These are phyloP conservation scores for Hyaloscypha variabilis DNA, from an alignment of 495 filamentous ascomycete species.

Conservation along the genomic window DNA sequence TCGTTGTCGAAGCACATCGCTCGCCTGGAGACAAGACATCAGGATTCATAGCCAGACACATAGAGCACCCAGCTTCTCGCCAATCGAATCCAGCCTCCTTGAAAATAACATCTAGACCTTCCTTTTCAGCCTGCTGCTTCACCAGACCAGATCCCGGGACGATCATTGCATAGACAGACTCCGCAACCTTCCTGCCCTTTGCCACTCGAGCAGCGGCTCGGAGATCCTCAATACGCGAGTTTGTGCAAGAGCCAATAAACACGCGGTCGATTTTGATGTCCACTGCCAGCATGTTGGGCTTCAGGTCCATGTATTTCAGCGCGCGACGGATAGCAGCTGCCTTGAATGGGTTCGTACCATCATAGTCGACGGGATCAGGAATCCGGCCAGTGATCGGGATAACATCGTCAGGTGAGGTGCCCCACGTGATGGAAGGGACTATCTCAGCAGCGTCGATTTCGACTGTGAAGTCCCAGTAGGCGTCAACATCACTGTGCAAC, in stretches of 20 bases:
- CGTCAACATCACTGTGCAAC: constrained; percentile 80
- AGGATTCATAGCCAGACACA: constrained; percentile 99
- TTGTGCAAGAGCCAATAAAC: constrained; percentile 98
- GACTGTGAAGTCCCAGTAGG: constrained; percentile 84
- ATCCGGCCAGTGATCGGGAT: constrained; percentile 89
- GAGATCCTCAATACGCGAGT: constrained; percentile 94
- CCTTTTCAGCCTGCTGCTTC: constrained; percentile 88
- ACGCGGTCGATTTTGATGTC: constrained; percentile 93
- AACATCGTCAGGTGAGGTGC: constrained; percentile 94
- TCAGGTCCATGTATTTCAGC: constrained; percentile 95
- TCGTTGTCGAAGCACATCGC: constrained; percentile 91
- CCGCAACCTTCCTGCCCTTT: constrained; percentile 80
- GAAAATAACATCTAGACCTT: constrained; percentile 94
- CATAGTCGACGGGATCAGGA: constrained; percentile 84
- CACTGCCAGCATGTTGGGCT: constrained; percentile 82
- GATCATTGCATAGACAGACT: constrained; percentile 92
- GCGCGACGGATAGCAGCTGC: constrained; percentile 76
- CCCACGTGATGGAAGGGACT: constrained; percentile 92
- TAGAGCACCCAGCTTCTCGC: constrained; percentile 96
- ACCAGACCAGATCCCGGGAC: constrained; percentile 95
- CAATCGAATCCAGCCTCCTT: constrained; percentile 92
- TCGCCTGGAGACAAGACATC: constrained; percentile 95
- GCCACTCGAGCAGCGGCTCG: constrained; percentile 84
- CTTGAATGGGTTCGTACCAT: constrained; percentile 73
- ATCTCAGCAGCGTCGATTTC: constrained; percentile 92